A percentile compares a stretch with the other conserved stretches of the same genome.
Evolutionary conservation across 495 filamentous ascomycete species (phyloP).

Genomic region (Trichoderma reesei): DNA sequence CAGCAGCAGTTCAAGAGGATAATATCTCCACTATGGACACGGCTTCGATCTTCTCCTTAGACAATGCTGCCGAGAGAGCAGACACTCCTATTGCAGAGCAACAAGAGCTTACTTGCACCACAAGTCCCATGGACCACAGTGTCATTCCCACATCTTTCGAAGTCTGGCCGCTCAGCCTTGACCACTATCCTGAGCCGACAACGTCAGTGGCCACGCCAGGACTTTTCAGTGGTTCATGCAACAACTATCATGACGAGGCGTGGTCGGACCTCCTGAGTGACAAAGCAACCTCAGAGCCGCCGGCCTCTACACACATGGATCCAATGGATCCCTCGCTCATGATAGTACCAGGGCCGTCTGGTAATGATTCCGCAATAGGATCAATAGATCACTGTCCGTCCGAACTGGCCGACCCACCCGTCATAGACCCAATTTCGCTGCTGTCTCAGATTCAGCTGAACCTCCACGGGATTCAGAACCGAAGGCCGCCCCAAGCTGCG

Average conservation of each 20-base stretch:
- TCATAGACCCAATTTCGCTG: neutral
- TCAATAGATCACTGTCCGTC: neutral
- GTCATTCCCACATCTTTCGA: neutral
- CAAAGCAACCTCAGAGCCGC: neutral
- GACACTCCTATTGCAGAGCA: neutral
- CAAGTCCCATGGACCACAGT: neutral
- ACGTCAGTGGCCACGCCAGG: neutral
- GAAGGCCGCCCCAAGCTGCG: neutral
- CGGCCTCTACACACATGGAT: neutral
- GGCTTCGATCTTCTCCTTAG: neutral
- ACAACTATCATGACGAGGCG: neutral
- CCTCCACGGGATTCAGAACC: neutral
- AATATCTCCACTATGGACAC: neutral
- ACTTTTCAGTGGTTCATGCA: neutral
- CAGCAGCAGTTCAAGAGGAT: neutral
- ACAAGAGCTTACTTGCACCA: neutral
- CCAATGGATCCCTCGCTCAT: neutral
- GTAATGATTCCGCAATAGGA: neutral
- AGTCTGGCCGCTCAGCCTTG: neutral
- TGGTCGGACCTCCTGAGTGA: neutral
- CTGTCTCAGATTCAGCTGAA: neutral
- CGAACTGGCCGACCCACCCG: neutral
- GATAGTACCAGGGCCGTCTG: neutral
- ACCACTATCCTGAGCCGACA: neutral
- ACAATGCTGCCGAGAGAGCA: neutral